phyloP scores from a whole-genome alignment of 805 yeast species.

The Blastobotrys terrestris region DNA sequence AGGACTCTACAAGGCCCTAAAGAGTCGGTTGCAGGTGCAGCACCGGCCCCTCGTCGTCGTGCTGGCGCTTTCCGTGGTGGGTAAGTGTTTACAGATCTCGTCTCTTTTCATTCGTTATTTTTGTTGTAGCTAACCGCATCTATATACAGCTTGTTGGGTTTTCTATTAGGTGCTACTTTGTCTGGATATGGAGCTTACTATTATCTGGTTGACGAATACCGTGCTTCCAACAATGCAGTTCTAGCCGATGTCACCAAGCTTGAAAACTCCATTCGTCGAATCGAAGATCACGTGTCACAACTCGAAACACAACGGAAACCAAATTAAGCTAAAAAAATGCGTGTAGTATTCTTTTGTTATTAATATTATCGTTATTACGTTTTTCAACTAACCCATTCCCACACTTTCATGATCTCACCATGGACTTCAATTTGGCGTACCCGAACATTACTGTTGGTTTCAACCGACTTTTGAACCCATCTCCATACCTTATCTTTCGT shows the following conservation, averaged over 20 bases:
- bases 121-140: neutral
- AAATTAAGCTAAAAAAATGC: conserved; percentile 1
- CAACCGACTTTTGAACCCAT: conserved; percentile 48
- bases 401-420: conserved; percentile 82
- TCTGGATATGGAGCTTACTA: conserved; percentile 75
- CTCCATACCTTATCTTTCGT: conserved; percentile 41
- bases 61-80: conserved; percentile 42
- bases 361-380: neutral
- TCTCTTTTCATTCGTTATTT: neutral
- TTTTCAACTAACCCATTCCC: conserved; percentile 58
- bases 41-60: conserved; percentile 15
- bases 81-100: conserved; percentile 23
- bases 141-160: conserved; percentile 53
- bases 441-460: conserved; percentile 59
- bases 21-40: neutral
- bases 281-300: conserved; percentile 57
- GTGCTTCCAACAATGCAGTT: conserved; percentile 62
- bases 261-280: conserved; percentile 57
- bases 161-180: conserved; percentile 65
- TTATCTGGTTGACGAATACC: conserved; percentile 72
- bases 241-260: conserved; percentile 68
- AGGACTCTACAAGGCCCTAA: neutral
- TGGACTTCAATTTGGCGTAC: conserved; percentile 60
- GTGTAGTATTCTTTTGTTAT: neutral
- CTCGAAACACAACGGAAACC: conserved; percentile 15